Evolutionary conservation across 2,329 filamentous ascomycete genomes (phyloP), one percentile per base, ranked within the genome.

Genomic region (Penicillium italicum): DNA sequence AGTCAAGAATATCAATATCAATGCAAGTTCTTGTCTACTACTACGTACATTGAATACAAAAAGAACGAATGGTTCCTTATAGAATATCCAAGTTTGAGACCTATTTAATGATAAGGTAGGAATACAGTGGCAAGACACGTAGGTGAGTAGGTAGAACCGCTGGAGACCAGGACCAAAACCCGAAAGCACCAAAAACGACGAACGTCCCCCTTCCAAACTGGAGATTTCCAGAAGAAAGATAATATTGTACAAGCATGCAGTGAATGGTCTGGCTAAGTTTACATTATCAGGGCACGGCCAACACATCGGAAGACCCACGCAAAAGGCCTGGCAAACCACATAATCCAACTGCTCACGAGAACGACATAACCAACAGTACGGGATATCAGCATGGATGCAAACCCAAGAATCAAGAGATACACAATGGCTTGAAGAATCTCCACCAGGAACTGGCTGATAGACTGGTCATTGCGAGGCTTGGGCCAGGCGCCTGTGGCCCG

Each of bases 271-370:
- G 5, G 24, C 42, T 44, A 22, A 36, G 34, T 43, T 65, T 62
- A 71, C 48, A 57, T 53, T 26, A 68, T 57, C 22, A 72, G 41
- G 34, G 62, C 63, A 50, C 62, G 65, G 14, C 66, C 67, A 33
- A 72, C 42, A 33, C 60, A 56, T 14, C 67, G 62, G 45, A 73
- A 61, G 8, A 66, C 50, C 67, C 69, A 72, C 0, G 65, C 66
- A 61, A 74, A 68, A 1, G 72, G 72, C 38, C 57, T 67, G 2
- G 63, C 61, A 50, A 74, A 62, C 73, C 73, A 75, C 12, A 71
- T 49, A 28, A 75, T 58, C 73, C 72, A 75, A 20, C 65, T 68
- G 5, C 66, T 68, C 33, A 74, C 51, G 20, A 73, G 60, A 37
- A 72, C 63, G 38, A 73, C 50, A 31, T 72, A 72, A 2, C 67